Conservation (phyloP, 2,329 filamentous ascomycete genomes). For the Boeremia exigua region DNA sequence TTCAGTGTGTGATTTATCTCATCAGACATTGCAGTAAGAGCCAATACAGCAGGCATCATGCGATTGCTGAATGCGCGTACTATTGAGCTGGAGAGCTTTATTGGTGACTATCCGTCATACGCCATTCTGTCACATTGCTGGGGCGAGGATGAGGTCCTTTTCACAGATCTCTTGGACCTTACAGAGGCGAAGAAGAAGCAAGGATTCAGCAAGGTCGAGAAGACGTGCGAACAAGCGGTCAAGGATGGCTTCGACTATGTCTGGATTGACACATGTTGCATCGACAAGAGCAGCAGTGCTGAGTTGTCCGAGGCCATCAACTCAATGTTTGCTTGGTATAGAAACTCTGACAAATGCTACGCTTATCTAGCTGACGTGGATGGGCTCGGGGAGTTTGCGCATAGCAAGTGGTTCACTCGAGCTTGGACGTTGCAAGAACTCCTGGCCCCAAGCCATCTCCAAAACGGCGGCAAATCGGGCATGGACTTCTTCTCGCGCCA, state of each 20-base stretch:
- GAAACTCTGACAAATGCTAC: constrained; percentile 18
- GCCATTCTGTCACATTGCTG: constrained; percentile 29
- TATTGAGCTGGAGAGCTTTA: constrained; percentile 14
- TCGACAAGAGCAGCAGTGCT: constrained; percentile 27
- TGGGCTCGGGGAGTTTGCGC: background rate
- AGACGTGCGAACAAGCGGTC: constrained; percentile 14
- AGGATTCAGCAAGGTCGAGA: constrained; percentile 27
- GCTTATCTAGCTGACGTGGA: constrained; percentile 22
- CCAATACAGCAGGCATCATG: constrained; percentile 4
- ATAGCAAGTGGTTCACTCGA: constrained; percentile 22
- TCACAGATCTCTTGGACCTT: constrained; percentile 20
- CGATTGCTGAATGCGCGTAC: constrained; percentile 16
- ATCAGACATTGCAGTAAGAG: background rate
- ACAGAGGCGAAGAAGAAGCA: constrained; percentile 12
- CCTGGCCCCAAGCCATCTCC: constrained; percentile 16
- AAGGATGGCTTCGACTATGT: constrained; percentile 11
- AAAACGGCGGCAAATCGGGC: background rate
- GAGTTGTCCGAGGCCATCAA: constrained; percentile 25
- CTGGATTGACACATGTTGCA: constrained; percentile 31
- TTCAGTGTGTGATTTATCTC: too few relatives aligned
- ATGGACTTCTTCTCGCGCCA: constrained; percentile 19
- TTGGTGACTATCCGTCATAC: constrained; percentile 17
- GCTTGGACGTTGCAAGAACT: constrained; percentile 32
- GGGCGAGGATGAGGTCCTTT: constrained; percentile 20
- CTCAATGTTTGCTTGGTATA: constrained; percentile 29